Base-by-base conservation (phyloP, 768 basidiomycete genomes). In the Mycena epipterygia region DNA sequence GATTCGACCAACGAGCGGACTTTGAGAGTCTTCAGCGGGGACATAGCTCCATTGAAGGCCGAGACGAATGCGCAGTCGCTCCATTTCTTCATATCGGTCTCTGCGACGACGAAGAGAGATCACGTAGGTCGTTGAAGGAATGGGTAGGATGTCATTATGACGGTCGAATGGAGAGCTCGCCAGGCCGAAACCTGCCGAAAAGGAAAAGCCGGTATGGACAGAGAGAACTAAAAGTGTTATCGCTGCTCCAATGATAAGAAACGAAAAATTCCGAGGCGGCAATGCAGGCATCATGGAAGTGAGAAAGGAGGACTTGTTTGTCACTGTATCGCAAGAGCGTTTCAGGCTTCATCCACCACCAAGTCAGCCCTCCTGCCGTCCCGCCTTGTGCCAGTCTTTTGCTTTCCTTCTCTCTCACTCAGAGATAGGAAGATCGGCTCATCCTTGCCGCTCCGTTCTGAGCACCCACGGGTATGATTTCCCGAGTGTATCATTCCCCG, bases 1-100 rank as follows among this genome's bases (percentile, higher is more conserved):
- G 63, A 70, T 64, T 52, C 27, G 46, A 41, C 32, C 41, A 49
- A 70, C 68, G 25, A 58, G 49, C n/a, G 55, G 27, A 51, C 68
- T 64, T 42, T 59, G 39, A 14, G 55, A 59, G 27, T 52, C 63
- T 70, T 67, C 71, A 11, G 90, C 91, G 51, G 89, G 83, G 23
- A 87, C 69, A 73, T 90, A 87, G 5, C 83, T 84, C 89, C 90
- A 93, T 13, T 80, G 74, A 14, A 91, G 76, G 25, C 77, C 81
- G 23, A 92, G 85, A 11, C 76, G 75, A 14, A 74, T 76, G 27
- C 88, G 84, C 27, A 94, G 74, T 21, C 68, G 72, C 59, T 91
- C 89, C 91, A 93, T 93, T 53, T 88, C 82, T 23, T 76, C 69
- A 17, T 88, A 86, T 29, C 93, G 83, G 69, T 91, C 91, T 21